These are phyloP conservation scores for Chiua sp. DNA, from an alignment of 1,284 basidiomycete species.

Conservation along the genomic window DNA sequence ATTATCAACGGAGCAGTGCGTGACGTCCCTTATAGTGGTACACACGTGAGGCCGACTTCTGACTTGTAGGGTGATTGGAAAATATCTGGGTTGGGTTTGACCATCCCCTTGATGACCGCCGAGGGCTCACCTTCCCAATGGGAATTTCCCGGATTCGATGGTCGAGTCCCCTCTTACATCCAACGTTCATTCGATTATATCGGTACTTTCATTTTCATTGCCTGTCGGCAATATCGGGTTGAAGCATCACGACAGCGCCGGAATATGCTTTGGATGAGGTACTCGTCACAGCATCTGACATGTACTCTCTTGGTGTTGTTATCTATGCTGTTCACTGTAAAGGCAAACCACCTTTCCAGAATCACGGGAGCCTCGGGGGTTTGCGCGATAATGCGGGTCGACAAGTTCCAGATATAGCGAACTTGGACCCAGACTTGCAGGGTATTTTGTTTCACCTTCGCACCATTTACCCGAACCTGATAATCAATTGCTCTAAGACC, in stretches of 20 bases:
- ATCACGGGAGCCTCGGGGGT: conserved; percentile 81
- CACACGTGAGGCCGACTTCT: conserved; percentile 5
- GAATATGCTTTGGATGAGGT: conserved; percentile 95
- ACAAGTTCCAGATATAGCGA: conserved; percentile 61
- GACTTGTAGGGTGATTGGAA: conserved; percentile 94
- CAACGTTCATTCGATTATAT: conserved; percentile 97
- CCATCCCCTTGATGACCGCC: conserved; percentile 75
- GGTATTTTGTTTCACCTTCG: conserved; percentile 43
- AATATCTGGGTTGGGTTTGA: conserved; percentile 88
- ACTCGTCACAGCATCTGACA: conserved; percentile 87
- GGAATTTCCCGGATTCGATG: conserved; percentile 91
- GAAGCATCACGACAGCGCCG: conserved; percentile 66
- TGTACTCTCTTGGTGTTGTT: conserved; percentile 94
- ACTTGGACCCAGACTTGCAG: conserved; percentile 72
- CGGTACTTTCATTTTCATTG: conserved; percentile 50
- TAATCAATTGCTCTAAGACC: conserved; percentile 50
- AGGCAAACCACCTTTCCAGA: conserved; percentile 88
- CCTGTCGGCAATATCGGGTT: not conserved
- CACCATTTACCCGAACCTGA: conserved; percentile 8
- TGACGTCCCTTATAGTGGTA: conserved; percentile 16
- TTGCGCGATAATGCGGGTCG: conserved; percentile 82
- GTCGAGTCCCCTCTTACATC: conserved; percentile 78
- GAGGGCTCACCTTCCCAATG: conserved; percentile 82
- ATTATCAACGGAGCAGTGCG: conserved; percentile 88
- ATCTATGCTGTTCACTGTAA: conserved; percentile 92